Evolutionary conservation across 164 flowering plant genomes (phyloP).

Genomic region (Stephania japonica): DNA sequence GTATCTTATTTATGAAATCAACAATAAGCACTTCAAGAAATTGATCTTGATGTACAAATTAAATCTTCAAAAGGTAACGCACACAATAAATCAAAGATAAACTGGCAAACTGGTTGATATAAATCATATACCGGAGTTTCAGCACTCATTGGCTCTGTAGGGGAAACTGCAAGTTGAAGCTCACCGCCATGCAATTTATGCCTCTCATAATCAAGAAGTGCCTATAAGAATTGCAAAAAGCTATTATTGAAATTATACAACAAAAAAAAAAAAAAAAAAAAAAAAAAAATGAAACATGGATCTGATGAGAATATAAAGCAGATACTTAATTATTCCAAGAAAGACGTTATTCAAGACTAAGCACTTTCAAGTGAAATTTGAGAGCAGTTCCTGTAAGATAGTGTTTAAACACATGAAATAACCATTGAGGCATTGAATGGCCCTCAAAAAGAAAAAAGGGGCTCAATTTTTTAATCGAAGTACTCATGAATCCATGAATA

Average conservation of each 20-base stretch:
- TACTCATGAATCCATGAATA: not conserved
- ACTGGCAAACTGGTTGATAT: not conserved
- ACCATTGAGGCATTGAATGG: no score
- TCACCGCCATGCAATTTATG: slow-evolving; percentile 53
- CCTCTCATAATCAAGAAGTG: slow-evolving; percentile 78
- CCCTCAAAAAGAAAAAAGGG: not conserved
- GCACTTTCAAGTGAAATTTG: not conserved
- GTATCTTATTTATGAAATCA: not conserved
- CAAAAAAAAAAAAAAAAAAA: not conserved
- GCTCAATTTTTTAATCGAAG: not conserved
- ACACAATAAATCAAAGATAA: not conserved
- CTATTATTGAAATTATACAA: not conserved
- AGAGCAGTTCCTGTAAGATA: not conserved
- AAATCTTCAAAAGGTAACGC: not conserved
- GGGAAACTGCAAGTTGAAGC: slow-evolving; percentile 32
- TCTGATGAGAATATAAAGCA: not conserved
- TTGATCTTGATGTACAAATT: not conserved
- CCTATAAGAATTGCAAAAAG: slow-evolving; percentile 31
- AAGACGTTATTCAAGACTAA: not conserved
- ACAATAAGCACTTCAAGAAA: not conserved
- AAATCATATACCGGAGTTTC: slow-evolving; percentile 45
- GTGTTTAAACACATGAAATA: not conserved
- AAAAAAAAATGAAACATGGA: not conserved
- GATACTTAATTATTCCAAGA: not conserved
- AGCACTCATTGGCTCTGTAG: slow-evolving; percentile 30